A percentile compares a stretch with the other conserved stretches of the same genome.
Evolutionary conservation across 306 rosid genomes (phyloP).

Genomic region (Cucurbita pepo): DNA sequence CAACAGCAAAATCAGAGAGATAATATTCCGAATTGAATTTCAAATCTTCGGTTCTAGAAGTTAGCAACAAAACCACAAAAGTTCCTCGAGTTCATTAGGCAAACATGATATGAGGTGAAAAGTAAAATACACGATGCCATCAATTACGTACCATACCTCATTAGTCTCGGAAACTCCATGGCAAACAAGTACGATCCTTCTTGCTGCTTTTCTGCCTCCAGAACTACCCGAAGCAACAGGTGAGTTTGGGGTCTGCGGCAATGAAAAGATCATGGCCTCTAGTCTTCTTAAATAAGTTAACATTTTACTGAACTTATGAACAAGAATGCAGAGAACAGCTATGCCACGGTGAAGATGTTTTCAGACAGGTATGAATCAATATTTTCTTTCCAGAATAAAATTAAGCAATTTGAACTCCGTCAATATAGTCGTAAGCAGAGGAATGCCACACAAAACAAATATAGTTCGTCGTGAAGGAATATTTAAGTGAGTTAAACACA

Average conservation of each 20-base stretch:
- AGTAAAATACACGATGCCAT: not conserved
- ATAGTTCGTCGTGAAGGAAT: not conserved
- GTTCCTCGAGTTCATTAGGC: not conserved
- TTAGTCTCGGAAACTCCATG: conserved; percentile 51
- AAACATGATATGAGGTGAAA: not conserved
- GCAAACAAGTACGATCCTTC: conserved; percentile 58
- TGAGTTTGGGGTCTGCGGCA: conserved; percentile 87
- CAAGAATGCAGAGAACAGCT: not conserved
- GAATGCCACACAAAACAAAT: not conserved
- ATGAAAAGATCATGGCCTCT: conserved; percentile 10
- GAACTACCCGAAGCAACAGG: conserved; percentile 66
- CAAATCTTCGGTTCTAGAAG: not conserved
- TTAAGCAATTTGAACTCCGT: not conserved
- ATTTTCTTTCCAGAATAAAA: not conserved
- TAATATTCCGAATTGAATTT: not conserved
- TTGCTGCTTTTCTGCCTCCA: conserved; percentile 56
- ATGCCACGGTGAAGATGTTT: not conserved
- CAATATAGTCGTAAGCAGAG: not conserved
- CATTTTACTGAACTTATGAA: not conserved
- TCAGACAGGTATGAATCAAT: not conserved
- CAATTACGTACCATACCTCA: conserved; percentile 9
- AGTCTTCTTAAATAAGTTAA: not conserved
- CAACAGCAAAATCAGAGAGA: conserved; percentile 17
- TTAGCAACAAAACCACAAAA: not conserved
- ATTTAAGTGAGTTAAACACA: not conserved